phyloP scores from a whole-genome alignment of 2,329 filamentous ascomycete genomes.

The Penicillium capsulatum region DNA sequence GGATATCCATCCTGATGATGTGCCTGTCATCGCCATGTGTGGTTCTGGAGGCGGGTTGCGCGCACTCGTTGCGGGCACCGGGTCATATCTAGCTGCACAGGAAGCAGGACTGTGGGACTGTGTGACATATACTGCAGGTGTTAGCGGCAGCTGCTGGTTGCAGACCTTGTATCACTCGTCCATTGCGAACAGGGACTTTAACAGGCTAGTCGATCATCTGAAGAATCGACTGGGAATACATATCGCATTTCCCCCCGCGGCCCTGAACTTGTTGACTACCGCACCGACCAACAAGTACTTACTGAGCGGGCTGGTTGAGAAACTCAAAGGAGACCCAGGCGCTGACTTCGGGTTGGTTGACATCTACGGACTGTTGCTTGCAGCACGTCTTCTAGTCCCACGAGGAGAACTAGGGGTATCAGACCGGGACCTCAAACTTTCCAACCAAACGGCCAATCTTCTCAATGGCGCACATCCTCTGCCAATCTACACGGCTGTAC shows the following conservation, averaged over 20 bases:
- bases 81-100: slow-evolving; percentile 77
- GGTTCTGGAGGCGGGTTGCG: slow-evolving; percentile 88
- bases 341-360: slow-evolving; percentile 89
- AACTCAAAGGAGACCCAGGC: slow-evolving; percentile 73
- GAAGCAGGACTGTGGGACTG: slow-evolving; percentile 91
- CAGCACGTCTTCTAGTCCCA: slow-evolving; percentile 78
- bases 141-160: slow-evolving; percentile 94
- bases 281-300: slow-evolving; percentile 92
- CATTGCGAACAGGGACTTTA: slow-evolving; percentile 64
- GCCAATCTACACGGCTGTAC: slow-evolving; percentile 91
- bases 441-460: slow-evolving; percentile 73
- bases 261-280: slow-evolving; percentile 74
- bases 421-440: slow-evolving; percentile 80
- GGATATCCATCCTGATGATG: slow-evolving; percentile 86
- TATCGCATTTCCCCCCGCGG: slow-evolving; percentile 85
- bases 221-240: slow-evolving; percentile 81
- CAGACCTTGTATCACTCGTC: slow-evolving; percentile 84
- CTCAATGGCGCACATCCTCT: slow-evolving; percentile 76
- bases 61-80: slow-evolving; percentile 83
- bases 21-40: slow-evolving; percentile 89
- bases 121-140: slow-evolving; percentile 88
- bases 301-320: slow-evolving; percentile 83
- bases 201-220: slow-evolving; percentile 72
- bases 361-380: slow-evolving; percentile 81
- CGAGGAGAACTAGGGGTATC: slow-evolving; percentile 75